Percentiles rank a stretch among this genome's conserved stretches.
Conservation (phyloP, 2,329 filamentous ascomycete genomes). For the Penicillium sp. region DNA sequence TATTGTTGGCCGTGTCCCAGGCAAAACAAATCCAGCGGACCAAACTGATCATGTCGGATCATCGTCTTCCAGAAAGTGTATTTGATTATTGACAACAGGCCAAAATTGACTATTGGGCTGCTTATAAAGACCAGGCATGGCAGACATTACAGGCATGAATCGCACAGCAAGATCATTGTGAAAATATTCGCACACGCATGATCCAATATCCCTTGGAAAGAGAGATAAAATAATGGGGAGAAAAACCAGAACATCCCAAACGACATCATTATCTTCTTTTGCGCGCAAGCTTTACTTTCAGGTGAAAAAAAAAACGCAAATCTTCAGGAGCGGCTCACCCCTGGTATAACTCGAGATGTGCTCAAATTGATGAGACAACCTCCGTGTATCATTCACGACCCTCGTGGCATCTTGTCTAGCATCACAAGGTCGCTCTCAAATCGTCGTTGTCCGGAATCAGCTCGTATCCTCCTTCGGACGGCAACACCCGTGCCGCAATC, state of each 20-base stretch:
- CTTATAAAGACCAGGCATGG: too few relatives aligned
- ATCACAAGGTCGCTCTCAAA: slow-evolving; percentile 7
- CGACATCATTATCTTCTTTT: slow-evolving; percentile 2
- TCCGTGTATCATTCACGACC: neutral
- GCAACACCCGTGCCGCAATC: slow-evolving; percentile 62
- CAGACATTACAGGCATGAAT: too few relatives aligned
- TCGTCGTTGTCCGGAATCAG: slow-evolving; percentile 51
- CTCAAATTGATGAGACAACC: slow-evolving; percentile 3
- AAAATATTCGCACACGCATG: neutral
- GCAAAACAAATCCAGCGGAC: neutral
- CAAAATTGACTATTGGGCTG: too few relatives aligned
- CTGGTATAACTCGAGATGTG: neutral
- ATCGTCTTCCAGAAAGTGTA: neutral
- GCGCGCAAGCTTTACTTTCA: neutral
- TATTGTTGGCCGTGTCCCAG: too few relatives aligned
- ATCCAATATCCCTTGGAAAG: neutral
- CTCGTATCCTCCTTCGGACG: slow-evolving; percentile 81
- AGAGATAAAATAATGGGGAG: too few relatives aligned
- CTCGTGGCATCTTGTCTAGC: neutral
- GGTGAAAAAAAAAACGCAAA: neutral
- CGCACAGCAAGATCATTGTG: too few relatives aligned
- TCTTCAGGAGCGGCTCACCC: neutral
- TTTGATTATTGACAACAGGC: neutral
- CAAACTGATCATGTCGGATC: neutral
- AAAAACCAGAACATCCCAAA: neutral